A percentile compares a stretch with the other conserved stretches of the same genome.
These are phyloP conservation scores for Rhizopus delemar DNA, from an alignment of 371 early-diverging fungal genomes.

Conservation along the genomic window DNA sequence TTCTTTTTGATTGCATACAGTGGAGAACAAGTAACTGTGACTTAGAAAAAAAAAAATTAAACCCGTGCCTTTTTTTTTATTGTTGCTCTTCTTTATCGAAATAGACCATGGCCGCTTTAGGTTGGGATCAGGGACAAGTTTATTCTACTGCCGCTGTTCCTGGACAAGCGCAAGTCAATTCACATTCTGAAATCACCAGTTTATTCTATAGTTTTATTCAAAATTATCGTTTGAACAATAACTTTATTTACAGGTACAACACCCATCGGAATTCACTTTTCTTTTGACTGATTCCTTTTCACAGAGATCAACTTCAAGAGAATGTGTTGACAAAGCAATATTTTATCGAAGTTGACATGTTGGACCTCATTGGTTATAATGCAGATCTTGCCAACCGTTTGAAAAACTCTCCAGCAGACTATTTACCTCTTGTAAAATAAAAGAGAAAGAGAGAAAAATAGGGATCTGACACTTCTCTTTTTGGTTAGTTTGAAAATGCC, in stretches of 20 bases:
- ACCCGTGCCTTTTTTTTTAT: background rate
- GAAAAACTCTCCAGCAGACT: slow-evolving; percentile 75
- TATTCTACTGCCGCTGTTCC: slow-evolving; percentile 71
- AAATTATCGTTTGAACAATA: slow-evolving; percentile 74
- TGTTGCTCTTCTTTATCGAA: background rate
- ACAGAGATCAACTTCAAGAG: slow-evolving; percentile 88
- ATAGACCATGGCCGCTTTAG: slow-evolving; percentile 54
- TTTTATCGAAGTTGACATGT: slow-evolving; percentile 83
- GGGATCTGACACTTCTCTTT: no score
- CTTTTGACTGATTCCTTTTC: no score
- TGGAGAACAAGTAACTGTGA: background rate
- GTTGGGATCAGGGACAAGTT: slow-evolving; percentile 83
- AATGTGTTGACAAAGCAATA: slow-evolving; percentile 76
- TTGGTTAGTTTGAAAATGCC: slow-evolving; percentile 80
- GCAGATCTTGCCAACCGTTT: slow-evolving; percentile 81
- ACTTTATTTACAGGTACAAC: slow-evolving; percentile 72
- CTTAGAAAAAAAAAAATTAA: background rate
- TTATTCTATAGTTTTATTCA: slow-evolving; percentile 74
- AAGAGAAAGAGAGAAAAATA: no score
- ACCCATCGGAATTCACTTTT: no score
- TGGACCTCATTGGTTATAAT: slow-evolving; percentile 80
- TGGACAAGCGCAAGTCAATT: slow-evolving; percentile 60
- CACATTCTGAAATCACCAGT: slow-evolving; percentile 57
- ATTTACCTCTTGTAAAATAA: slow-evolving; percentile 71
- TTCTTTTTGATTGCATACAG: no score